Evolutionary conservation across 345 rosid genomes (phyloP), one percentile per base, ranked within the genome.

Genomic region (Gossypium arboreum): DNA sequence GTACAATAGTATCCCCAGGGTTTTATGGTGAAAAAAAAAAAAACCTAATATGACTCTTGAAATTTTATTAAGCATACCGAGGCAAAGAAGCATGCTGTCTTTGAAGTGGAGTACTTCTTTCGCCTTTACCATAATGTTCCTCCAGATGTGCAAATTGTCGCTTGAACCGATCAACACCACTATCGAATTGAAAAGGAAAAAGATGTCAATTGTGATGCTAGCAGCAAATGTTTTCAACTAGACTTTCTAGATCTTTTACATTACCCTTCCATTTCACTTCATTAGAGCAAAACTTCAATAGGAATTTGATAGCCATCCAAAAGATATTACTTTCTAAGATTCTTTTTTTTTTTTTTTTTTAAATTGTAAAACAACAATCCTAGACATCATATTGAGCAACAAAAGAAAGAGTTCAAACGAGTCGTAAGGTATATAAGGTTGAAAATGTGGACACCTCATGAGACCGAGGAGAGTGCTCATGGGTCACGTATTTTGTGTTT

Each of bases 121-220:
- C 97, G 27, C 98, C 98, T 82, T 86, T 95, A 71, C 96, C 89
- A 67, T 82, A 79, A 80, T 87, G 85, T 83, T 95, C 99, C 83
- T 93, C 99, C 68, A 95, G 91, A 81, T 95, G 97, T 9, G 99
- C 99, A 85, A 95, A 95, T 79, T 95, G 99, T 78, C 97, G 82
- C 89, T 93, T 95, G 83, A 95, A 95, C 68, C 98, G 96, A 85
- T 95, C 99, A 59, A 93, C 99, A 54, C 99, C 99, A 80, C 99
- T 95, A 77, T 72, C 78, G 57, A 81, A 51, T 74, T 57, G 50
- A 55, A 58, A 67, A 69, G 61, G 7, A 34, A 41, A 18, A 22
- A 62, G 7, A 64, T 8, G 56, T 44, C 18, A 54, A 9, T 41
- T 65, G 45, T 57, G 58, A 24, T 73, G 29, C 68, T 43, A 41